A percentile compares a stretch with the other conserved stretches of the same genome.
phyloP scores from a whole-genome alignment of 1,139 yeast species.

The Zygoascus hellenicus region DNA sequence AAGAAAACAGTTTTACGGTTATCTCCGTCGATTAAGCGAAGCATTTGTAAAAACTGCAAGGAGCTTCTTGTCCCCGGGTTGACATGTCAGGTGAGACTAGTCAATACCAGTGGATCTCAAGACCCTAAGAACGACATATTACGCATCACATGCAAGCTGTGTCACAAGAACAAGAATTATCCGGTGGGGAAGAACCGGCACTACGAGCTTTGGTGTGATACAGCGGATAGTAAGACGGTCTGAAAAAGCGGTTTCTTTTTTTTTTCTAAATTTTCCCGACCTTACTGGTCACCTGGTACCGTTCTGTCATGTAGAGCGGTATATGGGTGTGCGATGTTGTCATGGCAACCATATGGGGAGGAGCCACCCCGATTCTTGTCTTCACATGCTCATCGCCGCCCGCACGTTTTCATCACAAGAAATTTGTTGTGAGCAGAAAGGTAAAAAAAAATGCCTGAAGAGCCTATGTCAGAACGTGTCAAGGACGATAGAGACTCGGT shows the following conservation, averaged over 20 bases:
- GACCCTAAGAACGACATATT: constrained; percentile 30
- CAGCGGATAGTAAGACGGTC: not conserved
- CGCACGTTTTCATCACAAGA: no score
- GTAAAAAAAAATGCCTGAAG: no score
- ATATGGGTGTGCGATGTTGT: no score
- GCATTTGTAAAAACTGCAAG: constrained; percentile 55
- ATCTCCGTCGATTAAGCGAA: constrained; percentile 56
- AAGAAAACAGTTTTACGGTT: constrained; percentile 58
- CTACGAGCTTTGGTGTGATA: constrained; percentile 28
- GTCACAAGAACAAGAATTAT: constrained; percentile 37
- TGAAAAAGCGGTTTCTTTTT: not conserved
- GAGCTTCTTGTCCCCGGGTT: constrained; percentile 45
- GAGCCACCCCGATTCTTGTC: no score
- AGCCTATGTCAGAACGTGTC: not conserved
- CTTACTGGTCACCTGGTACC: no score
- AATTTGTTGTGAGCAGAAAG: no score
- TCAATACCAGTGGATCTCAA: constrained; percentile 27
- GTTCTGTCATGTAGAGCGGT: no score
- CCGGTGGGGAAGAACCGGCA: constrained; percentile 37
- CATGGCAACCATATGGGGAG: no score
- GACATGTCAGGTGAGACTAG: constrained; percentile 34
- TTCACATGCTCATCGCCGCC: no score
- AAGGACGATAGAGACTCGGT: not conserved
- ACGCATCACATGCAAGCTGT: constrained; percentile 28
- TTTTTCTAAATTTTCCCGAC: no score